These are phyloP conservation scores for Amanita muscaria DNA, from an alignment of 768 basidiomycete species.

Conservation along the genomic window DNA sequence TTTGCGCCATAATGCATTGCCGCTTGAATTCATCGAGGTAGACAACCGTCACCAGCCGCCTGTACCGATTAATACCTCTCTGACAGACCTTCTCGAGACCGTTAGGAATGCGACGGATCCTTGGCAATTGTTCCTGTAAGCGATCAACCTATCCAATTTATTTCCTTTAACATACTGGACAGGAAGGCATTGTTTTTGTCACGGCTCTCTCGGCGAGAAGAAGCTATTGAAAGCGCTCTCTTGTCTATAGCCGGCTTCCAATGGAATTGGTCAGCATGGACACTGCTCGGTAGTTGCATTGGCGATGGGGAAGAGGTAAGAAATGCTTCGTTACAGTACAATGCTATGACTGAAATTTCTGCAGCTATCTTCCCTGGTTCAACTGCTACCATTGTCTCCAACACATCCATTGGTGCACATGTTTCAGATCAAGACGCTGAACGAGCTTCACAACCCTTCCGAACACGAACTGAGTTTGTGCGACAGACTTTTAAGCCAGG, in stretches of 20 bases:
- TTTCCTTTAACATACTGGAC: constrained; percentile 8
- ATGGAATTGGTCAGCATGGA: constrained; percentile 97
- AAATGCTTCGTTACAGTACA: background rate
- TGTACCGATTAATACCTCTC: constrained; percentile 50
- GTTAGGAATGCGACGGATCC: constrained; percentile 61
- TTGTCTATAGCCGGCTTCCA: constrained; percentile 70
- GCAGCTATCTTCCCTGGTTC: constrained; percentile 41
- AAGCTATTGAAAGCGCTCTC: constrained; percentile 77
- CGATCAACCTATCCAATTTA: background rate
- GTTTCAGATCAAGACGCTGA: constrained; percentile 84
- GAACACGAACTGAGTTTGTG: constrained; percentile 80
- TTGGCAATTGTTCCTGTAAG: constrained; percentile 75
- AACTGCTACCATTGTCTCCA: constrained; percentile 36
- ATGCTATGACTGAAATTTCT: constrained; percentile 12
- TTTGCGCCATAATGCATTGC: constrained; percentile 7
- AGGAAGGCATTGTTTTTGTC: constrained; percentile 83
- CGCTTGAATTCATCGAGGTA: constrained; percentile 19
- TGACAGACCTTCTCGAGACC: constrained; percentile 49
- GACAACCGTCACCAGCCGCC: constrained; percentile 65
- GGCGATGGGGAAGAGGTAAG: constrained; percentile 80
- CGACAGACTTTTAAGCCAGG: constrained; percentile 59
- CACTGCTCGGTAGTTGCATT: constrained; percentile 68
- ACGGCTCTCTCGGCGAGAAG: constrained; percentile 69
- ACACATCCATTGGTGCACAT: constrained; percentile 45
- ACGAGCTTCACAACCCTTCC: constrained; percentile 83